phyloP scores from a whole-genome alignment of 306 rosid species.

The Lotus japonicus region DNA sequence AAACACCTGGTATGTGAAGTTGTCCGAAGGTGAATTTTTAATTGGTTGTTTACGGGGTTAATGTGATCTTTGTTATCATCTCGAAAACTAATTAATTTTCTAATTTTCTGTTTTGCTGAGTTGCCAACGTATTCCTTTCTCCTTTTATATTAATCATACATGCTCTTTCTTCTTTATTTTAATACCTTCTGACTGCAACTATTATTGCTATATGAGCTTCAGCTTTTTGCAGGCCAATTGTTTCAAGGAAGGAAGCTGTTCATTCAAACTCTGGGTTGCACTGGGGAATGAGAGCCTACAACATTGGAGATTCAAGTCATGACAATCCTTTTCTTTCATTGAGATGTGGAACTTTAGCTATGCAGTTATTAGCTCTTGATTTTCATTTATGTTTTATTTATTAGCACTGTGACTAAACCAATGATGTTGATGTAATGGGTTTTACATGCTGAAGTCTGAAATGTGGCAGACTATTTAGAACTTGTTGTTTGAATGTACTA shows the following conservation, averaged over 20 bases:
- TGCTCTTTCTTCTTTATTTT: background rate
- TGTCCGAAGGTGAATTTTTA: too few species aligned
- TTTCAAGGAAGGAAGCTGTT: constrained; percentile 32
- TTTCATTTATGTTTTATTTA: constrained; percentile 42
- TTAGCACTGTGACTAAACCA: constrained; percentile 45
- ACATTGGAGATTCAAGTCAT: constrained; percentile 30
- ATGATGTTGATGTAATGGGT: constrained; percentile 56
- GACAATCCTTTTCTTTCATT: constrained; percentile 33
- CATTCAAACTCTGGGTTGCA: constrained; percentile 31
- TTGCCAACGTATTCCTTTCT: background rate
- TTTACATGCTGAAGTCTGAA: constrained; percentile 55
- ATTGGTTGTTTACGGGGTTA: too few species aligned
- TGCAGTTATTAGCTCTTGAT: constrained; percentile 37
- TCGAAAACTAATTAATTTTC: too few species aligned
- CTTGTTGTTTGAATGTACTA: constrained; percentile 59
- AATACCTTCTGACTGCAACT: constrained; percentile 19
- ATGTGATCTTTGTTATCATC: too few species aligned
- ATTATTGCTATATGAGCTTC: background rate
- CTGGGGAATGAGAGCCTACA: constrained; percentile 19
- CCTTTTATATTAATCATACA: background rate
- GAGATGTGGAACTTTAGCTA: constrained; percentile 47
- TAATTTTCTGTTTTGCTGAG: background rate
- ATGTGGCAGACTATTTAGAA: constrained; percentile 48
- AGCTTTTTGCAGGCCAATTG: constrained; percentile 35
- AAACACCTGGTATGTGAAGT: too few species aligned